Base-by-base conservation (phyloP, 2,329 filamentous ascomycete genomes). In the Penicillium freii region DNA sequence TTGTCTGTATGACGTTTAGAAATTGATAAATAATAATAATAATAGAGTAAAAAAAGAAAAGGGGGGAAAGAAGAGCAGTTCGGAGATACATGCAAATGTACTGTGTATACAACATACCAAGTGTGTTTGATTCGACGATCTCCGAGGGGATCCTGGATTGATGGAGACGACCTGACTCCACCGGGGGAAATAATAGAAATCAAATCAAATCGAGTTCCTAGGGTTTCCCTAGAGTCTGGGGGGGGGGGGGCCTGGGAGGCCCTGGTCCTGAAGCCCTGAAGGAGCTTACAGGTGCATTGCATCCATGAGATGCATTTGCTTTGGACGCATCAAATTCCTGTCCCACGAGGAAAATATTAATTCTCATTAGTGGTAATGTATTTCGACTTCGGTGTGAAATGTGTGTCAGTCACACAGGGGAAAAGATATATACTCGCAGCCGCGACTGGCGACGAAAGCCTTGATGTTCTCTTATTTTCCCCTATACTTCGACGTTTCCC, bases 391-490 rank as follows among this genome's bases (percentile, higher is more conserved):
- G 56, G 51, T 58, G 52, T 56, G 56, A n/a, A 43, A 49, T 29
- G 27, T 48, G 46, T 50, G 46, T 34, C 51, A 48, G 59, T 61
- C 49, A 53, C 40, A 56, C 43, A 51, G 21, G 39, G 36, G 56
- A 31, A 25, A n/a, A n/a, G 25, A 17, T 17, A 44, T 47, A 63
- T 62, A 50, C 51, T 49, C 38, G 40, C 49, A 63, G 64, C 64
- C 63, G 64, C 63, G 63, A 66, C 64, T 66, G 62, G 63, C 65
- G 63, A 66, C 29, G 56, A 50, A 50, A 34, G 33, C 23, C 39
- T 38, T 27, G 45, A 27, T 34, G 17, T 5, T 31, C 1, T 31
- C 13, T 13, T 31, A 13, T 13, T 31, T 1, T 31, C 11, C 8
- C 8, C 36, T 21, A 6, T 44, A 27, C n/a, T 34, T 49, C n/a